phyloP scores from a whole-genome alignment of 2,329 filamentous ascomycete species.

The Pseudogymnoascus sp. region DNA sequence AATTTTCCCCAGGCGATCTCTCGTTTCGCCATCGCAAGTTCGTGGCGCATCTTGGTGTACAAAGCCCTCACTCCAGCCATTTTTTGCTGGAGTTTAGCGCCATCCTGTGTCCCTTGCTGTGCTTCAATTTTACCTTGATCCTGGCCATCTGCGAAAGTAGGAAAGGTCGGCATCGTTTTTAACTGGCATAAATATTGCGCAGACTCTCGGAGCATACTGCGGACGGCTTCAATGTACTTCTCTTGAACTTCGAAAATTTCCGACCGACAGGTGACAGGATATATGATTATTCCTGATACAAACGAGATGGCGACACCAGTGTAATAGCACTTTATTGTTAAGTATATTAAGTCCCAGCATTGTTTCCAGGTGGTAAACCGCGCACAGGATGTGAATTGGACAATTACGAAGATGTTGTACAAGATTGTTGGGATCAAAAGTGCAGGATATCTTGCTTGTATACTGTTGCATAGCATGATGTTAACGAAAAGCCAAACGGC shows the following conservation, averaged over 20 bases:
- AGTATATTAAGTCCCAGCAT: slow-evolving; percentile 7
- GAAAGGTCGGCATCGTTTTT: slow-evolving; percentile 4
- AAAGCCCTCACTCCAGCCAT: slow-evolving; percentile 6
- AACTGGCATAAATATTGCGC: background rate
- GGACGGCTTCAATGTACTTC: slow-evolving; percentile 5
- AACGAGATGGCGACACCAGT: slow-evolving; percentile 9
- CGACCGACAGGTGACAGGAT: slow-evolving; percentile 8
- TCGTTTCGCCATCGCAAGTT: slow-evolving; percentile 8
- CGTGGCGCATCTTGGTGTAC: slow-evolving; percentile 7
- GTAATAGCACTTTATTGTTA: slow-evolving; percentile 10
- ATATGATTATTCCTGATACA: slow-evolving; percentile 9
- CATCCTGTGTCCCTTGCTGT: background rate
- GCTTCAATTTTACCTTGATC: background rate
- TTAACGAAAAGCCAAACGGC: slow-evolving; percentile 9
- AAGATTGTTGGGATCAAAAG: slow-evolving; percentile 10
- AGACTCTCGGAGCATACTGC: background rate
- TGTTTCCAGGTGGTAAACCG: slow-evolving; percentile 9
- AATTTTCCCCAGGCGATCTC: slow-evolving; percentile 9
- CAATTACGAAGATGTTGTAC: slow-evolving; percentile 10
- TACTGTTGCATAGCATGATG: slow-evolving; percentile 1
- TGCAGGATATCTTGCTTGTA: slow-evolving; percentile 9
- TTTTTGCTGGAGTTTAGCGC: background rate
- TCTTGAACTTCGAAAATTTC: slow-evolving; percentile 11
- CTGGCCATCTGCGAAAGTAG: background rate
- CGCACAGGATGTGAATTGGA: slow-evolving; percentile 9